Percentiles rank a stretch among this genome's conserved stretches.
Conservation (phyloP, 345 rosid species). For the Isatis tinctoria region DNA sequence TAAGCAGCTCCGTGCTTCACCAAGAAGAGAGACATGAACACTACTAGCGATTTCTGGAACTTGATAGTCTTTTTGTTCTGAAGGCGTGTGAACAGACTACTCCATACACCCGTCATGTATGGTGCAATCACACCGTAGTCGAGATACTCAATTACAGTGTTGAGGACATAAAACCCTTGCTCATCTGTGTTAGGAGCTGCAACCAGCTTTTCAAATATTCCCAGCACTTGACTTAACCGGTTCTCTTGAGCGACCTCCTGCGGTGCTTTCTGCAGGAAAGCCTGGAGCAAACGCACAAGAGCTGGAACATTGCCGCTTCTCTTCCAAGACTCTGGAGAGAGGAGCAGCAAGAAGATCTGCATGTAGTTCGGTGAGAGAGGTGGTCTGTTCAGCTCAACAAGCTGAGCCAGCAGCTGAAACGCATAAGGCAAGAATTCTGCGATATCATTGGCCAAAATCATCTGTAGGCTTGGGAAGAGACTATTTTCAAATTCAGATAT, state of each 20-base stretch:
- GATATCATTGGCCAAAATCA: slow-evolving; percentile 71
- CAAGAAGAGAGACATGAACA: slow-evolving; percentile 89
- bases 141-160: slow-evolving; percentile 82
- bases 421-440: slow-evolving; percentile 97
- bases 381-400: slow-evolving; percentile 84
- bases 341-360: slow-evolving; percentile 79
- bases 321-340: slow-evolving; percentile 84
- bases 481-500: slow-evolving; percentile 67
- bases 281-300: slow-evolving; percentile 96
- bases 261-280: slow-evolving; percentile 93
- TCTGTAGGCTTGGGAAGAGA: slow-evolving; percentile 79
- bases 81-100: slow-evolving; percentile 64
- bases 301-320: slow-evolving; percentile 94
- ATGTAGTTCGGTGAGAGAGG: slow-evolving; percentile 75
- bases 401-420: slow-evolving; percentile 94
- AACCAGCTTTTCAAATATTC: slow-evolving; percentile 78
- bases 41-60: slow-evolving; percentile 70
- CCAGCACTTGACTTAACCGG: slow-evolving; percentile 73
- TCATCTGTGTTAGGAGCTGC: slow-evolving; percentile 75
- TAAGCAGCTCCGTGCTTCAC: slow-evolving; percentile 73
- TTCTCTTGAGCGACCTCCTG: slow-evolving; percentile 75
- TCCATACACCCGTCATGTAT: slow-evolving; percentile 68
- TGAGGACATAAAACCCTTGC: slow-evolving; percentile 91
- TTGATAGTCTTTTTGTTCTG: slow-evolving; percentile 59
- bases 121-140: slow-evolving; percentile 59